Evolutionary conservation across 495 filamentous ascomycete species (phyloP), one percentile per base, ranked within the genome.

Genomic region (Talaromyces ruber): DNA sequence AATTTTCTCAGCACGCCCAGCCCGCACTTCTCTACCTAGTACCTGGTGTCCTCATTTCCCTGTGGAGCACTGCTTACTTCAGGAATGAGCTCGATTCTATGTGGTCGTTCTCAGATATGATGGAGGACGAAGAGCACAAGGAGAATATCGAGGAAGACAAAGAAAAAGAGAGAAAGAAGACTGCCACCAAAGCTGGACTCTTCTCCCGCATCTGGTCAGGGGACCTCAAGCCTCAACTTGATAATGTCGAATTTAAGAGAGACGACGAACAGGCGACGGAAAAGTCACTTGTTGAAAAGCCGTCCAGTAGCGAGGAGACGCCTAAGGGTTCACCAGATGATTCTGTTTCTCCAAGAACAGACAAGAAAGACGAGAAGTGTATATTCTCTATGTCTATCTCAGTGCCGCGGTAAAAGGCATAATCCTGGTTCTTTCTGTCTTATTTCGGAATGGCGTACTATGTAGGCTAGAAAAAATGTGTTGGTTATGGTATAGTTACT

Each of bases 11-110:
- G 34, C 91, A 94, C 64, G 89, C 89, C 9, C 94, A 98, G 65
- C 94, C 94, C 0, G 94, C 94, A 11, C 80, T 98, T 45, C 76
- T 98, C 7, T 98, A 98, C 67, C 84, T 98, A 14, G 95, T 98
- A 2, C 94, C 94, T 0, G 86, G 89, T 2, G 92, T 97, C 3
- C 70, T 97, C 11, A 76, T 79, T 11, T 79, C 86, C 2, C 66
- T 96, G 9, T 97, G 91, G 91, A 73, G 84, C n/a, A 93, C 88
- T n/a, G 94, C 88, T 5, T 62, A 86, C 2, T 63, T 81, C 11
- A 83, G 85, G 43, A 86, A 90, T 3, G 92, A 97, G 65, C 29
- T 90, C 11, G 74, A 70, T 26, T 70, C 84, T 26, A 88, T 98
- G 86, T 95, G 88, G 88, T 75, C 77, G 4, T 98, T 92, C 66